Percentiles rank a stretch among this genome's conserved stretches.
Evolutionary conservation across 352 stramenopile genomes (phyloP).

Genomic region (Globisporangium solare): DNA sequence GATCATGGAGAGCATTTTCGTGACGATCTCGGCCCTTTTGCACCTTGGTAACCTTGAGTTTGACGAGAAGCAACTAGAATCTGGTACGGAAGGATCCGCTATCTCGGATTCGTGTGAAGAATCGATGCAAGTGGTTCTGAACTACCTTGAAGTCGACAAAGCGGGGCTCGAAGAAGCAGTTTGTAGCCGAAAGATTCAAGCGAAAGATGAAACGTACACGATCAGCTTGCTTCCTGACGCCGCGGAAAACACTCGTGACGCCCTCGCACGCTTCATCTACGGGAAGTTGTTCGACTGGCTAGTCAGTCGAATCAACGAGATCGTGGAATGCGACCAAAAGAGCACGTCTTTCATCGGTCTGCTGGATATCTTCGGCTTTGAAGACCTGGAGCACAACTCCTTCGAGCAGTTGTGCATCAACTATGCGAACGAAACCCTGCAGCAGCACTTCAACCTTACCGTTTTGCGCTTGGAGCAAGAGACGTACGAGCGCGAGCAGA

Average conservation of each 20-base stretch:
- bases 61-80: conserved; percentile 51
- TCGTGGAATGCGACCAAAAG: conserved; percentile 54
- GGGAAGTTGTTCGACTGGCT: conserved; percentile 93
- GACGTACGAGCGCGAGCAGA: conserved; percentile 84
- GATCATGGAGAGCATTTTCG: conserved; percentile 91
- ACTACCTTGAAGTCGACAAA: conserved; percentile 86
- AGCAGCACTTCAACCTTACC: conserved; percentile 91
- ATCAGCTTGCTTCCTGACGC: conserved; percentile 64
- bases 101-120: conserved; percentile 49
- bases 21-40: conserved; percentile 87
- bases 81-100: conserved; percentile 59
- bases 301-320: conserved; percentile 83
- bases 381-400: conserved; percentile 87
- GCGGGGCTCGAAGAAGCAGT: conserved; percentile 87
- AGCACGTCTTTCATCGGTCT: conserved; percentile 68
- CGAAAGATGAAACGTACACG: conserved; percentile 88
- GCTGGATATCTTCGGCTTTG: conserved; percentile 88
- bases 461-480: conserved; percentile 87
- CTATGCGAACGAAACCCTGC: conserved; percentile 91
- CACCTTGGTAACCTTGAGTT: conserved; percentile 95
- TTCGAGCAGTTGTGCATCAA: conserved; percentile 96
- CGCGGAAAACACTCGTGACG: conserved; percentile 89
- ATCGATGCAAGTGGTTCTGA: conserved; percentile 77
- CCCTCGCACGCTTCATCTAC: conserved; percentile 94
- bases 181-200: conserved; percentile 91